Percentiles rank a stretch among this genome's conserved stretches.
Evolutionary conservation across 2,329 filamentous ascomycete genomes (phyloP).

Genomic region (Colletotrichum spaethianum): DNA sequence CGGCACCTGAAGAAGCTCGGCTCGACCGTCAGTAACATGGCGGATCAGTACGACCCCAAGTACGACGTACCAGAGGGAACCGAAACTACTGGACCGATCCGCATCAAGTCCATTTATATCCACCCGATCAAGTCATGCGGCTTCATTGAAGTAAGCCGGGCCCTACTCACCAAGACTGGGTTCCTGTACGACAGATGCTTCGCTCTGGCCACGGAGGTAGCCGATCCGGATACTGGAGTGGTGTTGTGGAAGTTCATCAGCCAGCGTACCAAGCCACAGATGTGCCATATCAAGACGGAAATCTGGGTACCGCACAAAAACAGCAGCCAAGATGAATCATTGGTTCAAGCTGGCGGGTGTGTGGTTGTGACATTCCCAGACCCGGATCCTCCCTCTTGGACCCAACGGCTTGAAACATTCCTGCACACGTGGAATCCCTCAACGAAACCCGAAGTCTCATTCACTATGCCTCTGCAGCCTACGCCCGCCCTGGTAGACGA

Average conservation of each 20-base stretch:
- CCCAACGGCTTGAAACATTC: conserved; percentile 3
- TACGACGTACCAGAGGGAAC: conserved; percentile 37
- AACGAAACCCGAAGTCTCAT: neutral
- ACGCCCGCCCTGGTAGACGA: neutral
- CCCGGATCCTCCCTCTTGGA: conserved; percentile 6
- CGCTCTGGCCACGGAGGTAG: conserved; percentile 48
- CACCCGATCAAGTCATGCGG: conserved; percentile 49
- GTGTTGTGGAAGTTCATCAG: conserved; percentile 47
- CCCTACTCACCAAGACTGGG: conserved; percentile 45
- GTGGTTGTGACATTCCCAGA: conserved; percentile 14
- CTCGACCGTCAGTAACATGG: conserved; percentile 45
- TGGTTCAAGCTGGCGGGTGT: conserved; percentile 31
- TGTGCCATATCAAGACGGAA: conserved; percentile 41
- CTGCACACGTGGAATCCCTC: conserved; percentile 9
- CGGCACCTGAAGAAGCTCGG: conserved; percentile 38
- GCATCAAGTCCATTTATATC: conserved; percentile 47
- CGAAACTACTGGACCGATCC: conserved; percentile 25
- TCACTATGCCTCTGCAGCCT: conserved; percentile 20
- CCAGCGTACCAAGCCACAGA: conserved; percentile 44
- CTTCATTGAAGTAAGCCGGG: conserved; percentile 45
- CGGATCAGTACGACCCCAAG: conserved; percentile 44
- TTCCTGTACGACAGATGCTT: conserved; percentile 47
- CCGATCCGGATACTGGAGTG: conserved; percentile 41
- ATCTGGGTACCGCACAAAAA: conserved; percentile 38
- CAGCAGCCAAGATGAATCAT: neutral